A percentile compares a stretch with the other conserved stretches of the same genome.
Conservation (phyloP, 2,329 filamentous ascomycete species). For the Hymenoscyphus repandus region DNA sequence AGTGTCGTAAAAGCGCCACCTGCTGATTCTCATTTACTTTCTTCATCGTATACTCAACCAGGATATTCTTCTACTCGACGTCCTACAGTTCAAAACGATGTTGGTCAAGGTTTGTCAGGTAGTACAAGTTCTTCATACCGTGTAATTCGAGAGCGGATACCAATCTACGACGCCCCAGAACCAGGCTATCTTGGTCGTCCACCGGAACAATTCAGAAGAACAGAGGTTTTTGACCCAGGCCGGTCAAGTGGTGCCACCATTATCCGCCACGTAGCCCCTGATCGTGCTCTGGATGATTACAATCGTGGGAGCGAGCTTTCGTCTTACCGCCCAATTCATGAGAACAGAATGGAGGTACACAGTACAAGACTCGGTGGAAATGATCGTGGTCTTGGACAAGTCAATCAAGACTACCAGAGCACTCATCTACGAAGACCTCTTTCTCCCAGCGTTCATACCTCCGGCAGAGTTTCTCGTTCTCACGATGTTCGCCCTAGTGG, state of each 20-base stretch:
- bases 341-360: conserved; percentile 6
- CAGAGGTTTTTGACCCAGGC: conserved; percentile 11
- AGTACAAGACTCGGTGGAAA: conserved; percentile 12
- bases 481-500: conserved; percentile 18
- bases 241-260: conserved; percentile 9
- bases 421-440: conserved; percentile 13
- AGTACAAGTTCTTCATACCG: conserved; percentile 15
- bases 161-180: conserved; percentile 25
- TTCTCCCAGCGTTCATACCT: conserved; percentile 19
- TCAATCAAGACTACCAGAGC: conserved; percentile 13
- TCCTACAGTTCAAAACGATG: conserved; percentile 12
- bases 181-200: conserved; percentile 13
- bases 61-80: conserved; percentile 15
- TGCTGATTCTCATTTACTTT: conserved; percentile 24
- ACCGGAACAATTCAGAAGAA: conserved; percentile 14
- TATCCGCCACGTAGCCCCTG: conserved; percentile 12
- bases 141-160: conserved; percentile 17
- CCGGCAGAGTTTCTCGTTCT: conserved; percentile 21
- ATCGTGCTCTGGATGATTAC: conserved; percentile 1
- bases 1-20: conserved; percentile 12
- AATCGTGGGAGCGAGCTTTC: conserved; percentile 11
- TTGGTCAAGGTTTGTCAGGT: conserved; percentile 26
- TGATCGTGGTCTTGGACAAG: conserved; percentile 16
- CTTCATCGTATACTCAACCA: conserved; percentile 19
- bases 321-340: conserved; percentile 9